phyloP scores from a whole-genome alignment of 345 rosid species.

The Bruguiera gymnorhiza region DNA sequence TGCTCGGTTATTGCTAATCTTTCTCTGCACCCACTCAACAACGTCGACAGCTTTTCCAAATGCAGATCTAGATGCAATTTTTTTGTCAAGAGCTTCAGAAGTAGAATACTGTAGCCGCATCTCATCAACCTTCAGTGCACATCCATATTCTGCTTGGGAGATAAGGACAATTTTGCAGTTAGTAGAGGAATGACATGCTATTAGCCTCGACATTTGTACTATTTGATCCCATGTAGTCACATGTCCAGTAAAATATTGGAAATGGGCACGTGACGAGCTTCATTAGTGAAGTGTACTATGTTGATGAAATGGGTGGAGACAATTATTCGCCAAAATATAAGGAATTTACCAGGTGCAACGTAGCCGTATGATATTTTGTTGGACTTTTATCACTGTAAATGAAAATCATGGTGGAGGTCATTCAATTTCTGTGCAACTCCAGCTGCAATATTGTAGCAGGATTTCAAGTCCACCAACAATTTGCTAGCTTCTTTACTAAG shows the following conservation, averaged over 20 bases:
- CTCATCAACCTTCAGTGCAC: background rate
- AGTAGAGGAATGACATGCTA: background rate
- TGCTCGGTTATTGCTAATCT: conserved; percentile 29
- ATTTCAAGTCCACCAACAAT: conserved; percentile 76
- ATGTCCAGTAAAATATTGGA: no score
- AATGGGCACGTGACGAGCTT: no score
- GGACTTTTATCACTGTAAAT: conserved; percentile 78
- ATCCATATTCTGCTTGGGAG: background rate
- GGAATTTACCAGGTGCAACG: conserved; percentile 67
- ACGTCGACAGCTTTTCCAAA: conserved; percentile 65
- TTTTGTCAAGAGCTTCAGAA: background rate
- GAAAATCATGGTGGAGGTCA: conserved; percentile 79
- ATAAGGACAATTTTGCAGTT: background rate
- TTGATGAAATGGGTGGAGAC: no score
- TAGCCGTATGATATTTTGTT: conserved; percentile 89
- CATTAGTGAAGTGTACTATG: no score
- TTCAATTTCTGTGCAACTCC: conserved; percentile 83
- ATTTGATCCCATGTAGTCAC: no score
- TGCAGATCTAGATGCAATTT: conserved; percentile 60
- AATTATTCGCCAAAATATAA: background rate
- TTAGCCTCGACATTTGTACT: no score
- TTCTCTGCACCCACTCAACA: conserved; percentile 63
- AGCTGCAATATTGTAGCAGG: conserved; percentile 74
- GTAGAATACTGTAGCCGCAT: background rate
- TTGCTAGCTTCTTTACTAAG: conserved; percentile 57